Percentiles rank a stretch among this genome's conserved stretches.
Conservation (phyloP, 2,329 filamentous ascomycete genomes). For the Endothia cerciana region DNA sequence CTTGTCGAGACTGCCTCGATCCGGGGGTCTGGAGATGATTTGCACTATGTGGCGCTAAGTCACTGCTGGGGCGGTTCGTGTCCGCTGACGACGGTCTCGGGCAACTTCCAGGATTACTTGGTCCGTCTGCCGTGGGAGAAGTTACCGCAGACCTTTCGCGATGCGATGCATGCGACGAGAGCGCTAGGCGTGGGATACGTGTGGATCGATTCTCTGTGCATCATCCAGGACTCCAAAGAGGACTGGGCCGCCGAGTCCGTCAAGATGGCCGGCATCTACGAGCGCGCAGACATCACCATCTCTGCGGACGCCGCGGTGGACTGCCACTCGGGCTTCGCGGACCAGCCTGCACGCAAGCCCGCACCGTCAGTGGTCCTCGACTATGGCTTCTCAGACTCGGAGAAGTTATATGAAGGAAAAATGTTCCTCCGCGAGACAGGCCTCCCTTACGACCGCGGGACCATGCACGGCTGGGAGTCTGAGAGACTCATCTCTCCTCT, state of each 20-base stretch:
- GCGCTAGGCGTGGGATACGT: slow-evolving; percentile 14
- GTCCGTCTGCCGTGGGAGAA: background rate
- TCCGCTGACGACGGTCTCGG: slow-evolving; percentile 12
- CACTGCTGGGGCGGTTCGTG: slow-evolving; percentile 20
- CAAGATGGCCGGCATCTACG: slow-evolving; percentile 27
- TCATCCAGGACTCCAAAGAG: slow-evolving; percentile 21
- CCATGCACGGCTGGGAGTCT: background rate
- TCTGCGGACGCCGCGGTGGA: slow-evolving; percentile 16
- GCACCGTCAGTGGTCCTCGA: background rate
- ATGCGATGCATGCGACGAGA: slow-evolving; percentile 2
- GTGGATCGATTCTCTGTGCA: too few relatives aligned
- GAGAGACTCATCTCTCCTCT: background rate
- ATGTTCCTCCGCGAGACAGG: slow-evolving; percentile 10
- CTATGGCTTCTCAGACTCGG: background rate
- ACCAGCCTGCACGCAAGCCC: background rate
- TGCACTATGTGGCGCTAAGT: slow-evolving; percentile 17
- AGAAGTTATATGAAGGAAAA: background rate
- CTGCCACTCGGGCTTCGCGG: slow-evolving; percentile 11
- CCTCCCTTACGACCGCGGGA: background rate
- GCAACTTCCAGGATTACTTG: slow-evolving; percentile 16
- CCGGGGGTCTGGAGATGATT: background rate
- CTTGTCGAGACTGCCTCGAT: background rate
- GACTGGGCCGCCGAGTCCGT: slow-evolving; percentile 28
- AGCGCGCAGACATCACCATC: slow-evolving; percentile 17
- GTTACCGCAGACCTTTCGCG: background rate